Percentiles rank a stretch among this genome's conserved stretches.
Conservation (phyloP, 2,329 filamentous ascomycete genomes). For the Leptographium radiaticola region DNA sequence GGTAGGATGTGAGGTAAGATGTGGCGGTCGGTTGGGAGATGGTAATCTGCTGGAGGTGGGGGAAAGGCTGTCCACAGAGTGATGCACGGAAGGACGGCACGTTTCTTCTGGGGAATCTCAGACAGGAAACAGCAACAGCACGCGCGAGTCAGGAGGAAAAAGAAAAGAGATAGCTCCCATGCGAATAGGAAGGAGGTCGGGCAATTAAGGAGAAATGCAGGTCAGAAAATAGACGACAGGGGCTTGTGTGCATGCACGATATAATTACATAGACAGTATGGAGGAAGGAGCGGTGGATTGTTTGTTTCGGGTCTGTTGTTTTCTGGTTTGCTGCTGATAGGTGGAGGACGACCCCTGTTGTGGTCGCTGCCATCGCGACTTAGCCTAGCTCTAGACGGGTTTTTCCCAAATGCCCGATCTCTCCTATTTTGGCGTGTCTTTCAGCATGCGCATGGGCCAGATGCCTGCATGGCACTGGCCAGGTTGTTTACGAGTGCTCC, state of each 20-base stretch:
- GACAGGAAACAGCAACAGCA: not conserved
- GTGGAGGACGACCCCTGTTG: not conserved
- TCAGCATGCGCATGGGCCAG: too few species aligned
- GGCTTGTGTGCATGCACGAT: too few species aligned
- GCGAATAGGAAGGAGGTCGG: not conserved
- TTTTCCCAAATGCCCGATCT: not conserved
- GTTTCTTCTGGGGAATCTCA: not conserved
- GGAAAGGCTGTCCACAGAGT: not conserved
- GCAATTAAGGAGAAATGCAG: too few species aligned
- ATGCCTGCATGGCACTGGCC: not conserved
- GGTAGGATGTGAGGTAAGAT: not conserved
- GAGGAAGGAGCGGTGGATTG: too few species aligned
- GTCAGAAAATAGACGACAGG: too few species aligned
- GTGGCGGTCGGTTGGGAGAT: not conserved
- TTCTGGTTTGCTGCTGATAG: not conserved
- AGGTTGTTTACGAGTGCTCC: not conserved
- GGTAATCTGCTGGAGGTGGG: not conserved
- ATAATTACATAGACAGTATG: too few species aligned
- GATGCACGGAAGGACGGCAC: not conserved
- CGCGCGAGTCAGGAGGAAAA: not conserved
- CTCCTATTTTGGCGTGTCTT: not conserved
- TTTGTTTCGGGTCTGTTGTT: not conserved
- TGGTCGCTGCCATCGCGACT: not conserved
- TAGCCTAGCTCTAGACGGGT: not conserved
- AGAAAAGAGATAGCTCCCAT: not conserved